A percentile compares a stretch with the other conserved stretches of the same genome.
phyloP scores from a whole-genome alignment of 2,329 filamentous ascomycete species.

The Trichoderma sp. region DNA sequence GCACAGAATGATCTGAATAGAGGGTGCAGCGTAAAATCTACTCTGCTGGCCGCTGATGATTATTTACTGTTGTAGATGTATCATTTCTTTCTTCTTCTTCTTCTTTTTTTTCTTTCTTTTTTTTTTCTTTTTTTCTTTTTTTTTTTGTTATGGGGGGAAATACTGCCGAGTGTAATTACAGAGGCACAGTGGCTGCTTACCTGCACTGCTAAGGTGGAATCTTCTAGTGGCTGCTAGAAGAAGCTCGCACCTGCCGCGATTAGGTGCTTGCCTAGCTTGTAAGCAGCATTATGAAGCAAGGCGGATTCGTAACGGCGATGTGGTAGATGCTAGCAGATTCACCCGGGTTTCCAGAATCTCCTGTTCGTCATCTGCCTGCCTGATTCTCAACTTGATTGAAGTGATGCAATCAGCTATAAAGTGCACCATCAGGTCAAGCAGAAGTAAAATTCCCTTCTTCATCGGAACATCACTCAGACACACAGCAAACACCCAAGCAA shows the following conservation, averaged over 20 bases:
- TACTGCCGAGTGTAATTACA: neutral
- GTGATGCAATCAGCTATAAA: constrained; percentile 32
- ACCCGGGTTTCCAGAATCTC: constrained; percentile 26
- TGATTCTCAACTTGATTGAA: constrained; percentile 24
- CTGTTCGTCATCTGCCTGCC: constrained; percentile 20
- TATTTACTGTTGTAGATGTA: neutral
- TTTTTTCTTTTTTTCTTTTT: neutral
- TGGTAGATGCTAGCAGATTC: constrained; percentile 16
- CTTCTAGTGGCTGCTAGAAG: constrained; percentile 29
- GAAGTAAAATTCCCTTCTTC: neutral
- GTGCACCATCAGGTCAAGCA: constrained; percentile 7
- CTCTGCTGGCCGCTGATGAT: neutral
- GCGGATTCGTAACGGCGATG: neutral
- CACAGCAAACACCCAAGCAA: constrained; percentile 24
- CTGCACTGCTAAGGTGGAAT: constrained; percentile 12
- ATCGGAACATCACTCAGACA: constrained; percentile 27
- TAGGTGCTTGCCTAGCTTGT: neutral
- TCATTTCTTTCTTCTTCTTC: neutral
- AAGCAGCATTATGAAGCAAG: constrained; percentile 16
- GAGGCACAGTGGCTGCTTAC: neutral
- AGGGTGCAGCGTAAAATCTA: neutral
- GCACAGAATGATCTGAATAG: neutral
- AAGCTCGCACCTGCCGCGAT: constrained; percentile 16
- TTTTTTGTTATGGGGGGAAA: neutral
- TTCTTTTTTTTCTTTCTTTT: neutral